phyloP scores from a whole-genome alignment of 2,329 filamentous ascomycete genomes.

The Phialophora tarda region DNA sequence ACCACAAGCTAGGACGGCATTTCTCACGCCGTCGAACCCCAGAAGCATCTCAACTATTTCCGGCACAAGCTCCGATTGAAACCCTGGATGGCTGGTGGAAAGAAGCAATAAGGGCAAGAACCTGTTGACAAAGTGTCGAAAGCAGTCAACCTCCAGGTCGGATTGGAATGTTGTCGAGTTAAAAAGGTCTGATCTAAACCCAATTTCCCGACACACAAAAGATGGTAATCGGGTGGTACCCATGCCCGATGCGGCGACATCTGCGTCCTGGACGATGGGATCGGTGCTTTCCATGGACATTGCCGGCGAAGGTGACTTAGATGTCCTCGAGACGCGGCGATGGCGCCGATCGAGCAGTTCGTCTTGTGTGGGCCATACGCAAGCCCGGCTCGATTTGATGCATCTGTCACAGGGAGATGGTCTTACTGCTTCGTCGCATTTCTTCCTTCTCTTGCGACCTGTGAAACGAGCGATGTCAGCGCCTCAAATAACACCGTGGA shows the following conservation, averaged over 20 bases:
- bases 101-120: slow-evolving; percentile 26
- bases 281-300: slow-evolving; percentile 1
- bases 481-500: not conserved
- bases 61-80: slow-evolving; percentile 22
- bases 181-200: slow-evolving; percentile 24
- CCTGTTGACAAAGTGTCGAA: slow-evolving; percentile 26
- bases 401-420: slow-evolving; percentile 28
- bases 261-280: not conserved
- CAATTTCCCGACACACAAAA: slow-evolving; percentile 26
- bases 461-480: not conserved
- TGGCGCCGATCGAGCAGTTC: slow-evolving; percentile 31
- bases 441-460: slow-evolving; percentile 28
- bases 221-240: not conserved
- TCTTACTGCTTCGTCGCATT: slow-evolving; percentile 26
- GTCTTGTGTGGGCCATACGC: slow-evolving; percentile 30
- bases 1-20: slow-evolving; percentile 30
- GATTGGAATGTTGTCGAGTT: slow-evolving; percentile 23
- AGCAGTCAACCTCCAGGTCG: slow-evolving; percentile 31
- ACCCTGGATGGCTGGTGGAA: slow-evolving; percentile 27
- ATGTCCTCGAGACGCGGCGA: slow-evolving; percentile 22
- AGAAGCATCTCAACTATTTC: slow-evolving; percentile 27
- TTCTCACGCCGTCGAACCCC: slow-evolving; percentile 28
- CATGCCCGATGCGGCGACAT: not conserved
- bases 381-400: slow-evolving; percentile 32
- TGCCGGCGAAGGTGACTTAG: slow-evolving; percentile 2